phyloP scores from a whole-genome alignment of 352 stramenopile genomes.

The Phytophthora colocasiae region DNA sequence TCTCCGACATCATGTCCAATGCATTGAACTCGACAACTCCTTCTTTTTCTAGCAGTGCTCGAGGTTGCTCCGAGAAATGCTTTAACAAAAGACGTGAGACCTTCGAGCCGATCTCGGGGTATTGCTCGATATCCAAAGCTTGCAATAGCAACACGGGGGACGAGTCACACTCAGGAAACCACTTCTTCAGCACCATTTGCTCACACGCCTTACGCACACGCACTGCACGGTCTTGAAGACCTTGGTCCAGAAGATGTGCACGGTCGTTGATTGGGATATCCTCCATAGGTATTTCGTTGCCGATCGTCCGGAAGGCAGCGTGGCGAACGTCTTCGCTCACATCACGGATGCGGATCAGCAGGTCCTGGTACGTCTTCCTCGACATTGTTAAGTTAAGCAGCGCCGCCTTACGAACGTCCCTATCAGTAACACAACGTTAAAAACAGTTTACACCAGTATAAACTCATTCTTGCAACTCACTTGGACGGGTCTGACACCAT shows the following conservation, averaged over 20 bases:
- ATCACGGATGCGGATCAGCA: slow-evolving; percentile 84
- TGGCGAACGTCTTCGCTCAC: slow-evolving; percentile 71
- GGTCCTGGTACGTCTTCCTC: slow-evolving; percentile 48
- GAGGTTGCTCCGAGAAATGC: slow-evolving; percentile 49
- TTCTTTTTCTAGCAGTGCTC: slow-evolving; percentile 35
- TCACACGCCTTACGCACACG: slow-evolving; percentile 65
- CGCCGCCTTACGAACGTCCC: slow-evolving; percentile 75
- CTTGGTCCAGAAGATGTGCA: slow-evolving; percentile 77
- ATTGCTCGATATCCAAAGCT: slow-evolving; percentile 72
- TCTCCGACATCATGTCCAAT: slow-evolving; percentile 49
- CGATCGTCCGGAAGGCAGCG: slow-evolving; percentile 64
- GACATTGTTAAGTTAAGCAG: slow-evolving; percentile 60
- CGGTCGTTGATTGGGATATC: slow-evolving; percentile 75
- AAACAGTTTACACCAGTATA: not conserved
- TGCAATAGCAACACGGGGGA: slow-evolving; percentile 65
- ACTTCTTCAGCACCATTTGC: slow-evolving; percentile 74
- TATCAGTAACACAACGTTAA: slow-evolving; percentile 21
- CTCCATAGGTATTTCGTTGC: slow-evolving; percentile 48
- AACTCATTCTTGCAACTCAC: slow-evolving; percentile 37
- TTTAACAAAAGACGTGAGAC: slow-evolving; percentile 60
- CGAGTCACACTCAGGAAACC: slow-evolving; percentile 62
- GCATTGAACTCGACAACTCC: slow-evolving; percentile 50
- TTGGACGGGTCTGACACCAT: slow-evolving; percentile 79
- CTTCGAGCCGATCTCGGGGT: slow-evolving; percentile 52
- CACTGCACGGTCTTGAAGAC: slow-evolving; percentile 68